Conservation (phyloP, 2,329 filamentous ascomycete species). For the Aureobasidium sp. region DNA sequence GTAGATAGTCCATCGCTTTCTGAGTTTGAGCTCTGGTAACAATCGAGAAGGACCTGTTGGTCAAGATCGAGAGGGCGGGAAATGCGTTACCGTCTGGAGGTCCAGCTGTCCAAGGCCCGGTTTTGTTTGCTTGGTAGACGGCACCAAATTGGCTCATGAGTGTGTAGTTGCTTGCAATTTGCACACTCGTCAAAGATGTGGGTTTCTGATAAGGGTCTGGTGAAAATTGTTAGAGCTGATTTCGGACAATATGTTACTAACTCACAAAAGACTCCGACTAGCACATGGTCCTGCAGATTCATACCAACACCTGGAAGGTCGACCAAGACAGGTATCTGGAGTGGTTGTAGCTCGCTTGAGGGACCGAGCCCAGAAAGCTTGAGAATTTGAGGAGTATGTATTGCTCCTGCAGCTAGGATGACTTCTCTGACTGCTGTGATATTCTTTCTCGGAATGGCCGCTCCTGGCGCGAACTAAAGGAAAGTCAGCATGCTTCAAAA, state of each 20-base stretch:
- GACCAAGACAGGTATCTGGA: conserved; percentile 42
- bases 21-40: conserved; percentile 16
- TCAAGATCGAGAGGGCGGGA: conserved; percentile 19
- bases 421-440: conserved; percentile 21
- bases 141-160: neutral
- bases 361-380: conserved; percentile 48
- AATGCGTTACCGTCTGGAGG: conserved; percentile 22
- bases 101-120: conserved; percentile 20
- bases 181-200: conserved; percentile 1
- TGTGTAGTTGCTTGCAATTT: conserved; percentile 3
- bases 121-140: conserved; percentile 20
- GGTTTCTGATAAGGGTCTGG: conserved; percentile 5
- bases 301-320: conserved; percentile 55
- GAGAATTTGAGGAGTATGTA: conserved; percentile 24
- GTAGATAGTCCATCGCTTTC: conserved; percentile 16
- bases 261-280: conserved; percentile 14
- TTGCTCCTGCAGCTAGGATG: conserved; percentile 22
- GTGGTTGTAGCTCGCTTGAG: conserved; percentile 34
- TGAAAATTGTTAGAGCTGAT: neutral
- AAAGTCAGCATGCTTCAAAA: too few relatives aligned
- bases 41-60: conserved; percentile 15
- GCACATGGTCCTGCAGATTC: conserved; percentile 51
- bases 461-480: conserved; percentile 17
- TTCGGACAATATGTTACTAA: neutral
- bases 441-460: conserved; percentile 14